A percentile compares a stretch with the other conserved stretches of the same genome.
These are phyloP conservation scores for Marasmius fiardii DNA, from an alignment of 1,284 basidiomycete species.

Conservation along the genomic window DNA sequence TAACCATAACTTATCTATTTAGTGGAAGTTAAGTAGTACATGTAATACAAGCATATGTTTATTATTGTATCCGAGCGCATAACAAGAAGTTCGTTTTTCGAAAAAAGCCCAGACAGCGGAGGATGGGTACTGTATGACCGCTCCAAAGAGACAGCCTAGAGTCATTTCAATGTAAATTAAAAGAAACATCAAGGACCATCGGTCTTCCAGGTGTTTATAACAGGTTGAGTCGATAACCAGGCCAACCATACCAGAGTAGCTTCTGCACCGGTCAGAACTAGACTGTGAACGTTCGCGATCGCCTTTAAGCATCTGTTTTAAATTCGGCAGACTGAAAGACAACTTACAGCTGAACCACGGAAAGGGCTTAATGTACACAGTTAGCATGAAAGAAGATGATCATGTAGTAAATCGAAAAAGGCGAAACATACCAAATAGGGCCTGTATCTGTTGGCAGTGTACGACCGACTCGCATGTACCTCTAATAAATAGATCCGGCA, in stretches of 20 bases:
- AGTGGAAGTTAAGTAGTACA: background rate
- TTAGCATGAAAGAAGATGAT: slow-evolving; percentile 5
- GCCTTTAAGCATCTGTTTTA: slow-evolving; percentile 7
- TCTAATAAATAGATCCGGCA: slow-evolving; percentile 27
- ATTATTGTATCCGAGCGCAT: background rate
- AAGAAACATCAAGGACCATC: background rate
- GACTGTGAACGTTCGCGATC: slow-evolving; percentile 20
- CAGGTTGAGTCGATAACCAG: slow-evolving; percentile 40
- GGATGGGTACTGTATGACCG: background rate
- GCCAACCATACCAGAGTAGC: slow-evolving; percentile 40
- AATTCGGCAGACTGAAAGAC: background rate
- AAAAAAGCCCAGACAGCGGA: too few relatives aligned
- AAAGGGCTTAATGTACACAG: slow-evolving; percentile 29
- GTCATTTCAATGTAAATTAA: background rate
- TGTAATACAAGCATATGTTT: background rate
- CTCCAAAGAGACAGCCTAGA: background rate
- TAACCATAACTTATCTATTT: background rate
- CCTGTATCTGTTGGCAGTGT: slow-evolving; percentile 52
- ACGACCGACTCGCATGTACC: slow-evolving; percentile 38
- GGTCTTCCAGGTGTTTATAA: slow-evolving; percentile 3
- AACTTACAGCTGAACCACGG: slow-evolving; percentile 44
- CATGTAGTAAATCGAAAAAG: too few relatives aligned
- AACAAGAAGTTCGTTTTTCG: too few relatives aligned
- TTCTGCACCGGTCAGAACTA: slow-evolving; percentile 43
- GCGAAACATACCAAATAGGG: slow-evolving; percentile 46